These are phyloP conservation scores for Claviceps africana DNA, from an alignment of 2,329 filamentous ascomycete genomes.

Conservation along the genomic window DNA sequence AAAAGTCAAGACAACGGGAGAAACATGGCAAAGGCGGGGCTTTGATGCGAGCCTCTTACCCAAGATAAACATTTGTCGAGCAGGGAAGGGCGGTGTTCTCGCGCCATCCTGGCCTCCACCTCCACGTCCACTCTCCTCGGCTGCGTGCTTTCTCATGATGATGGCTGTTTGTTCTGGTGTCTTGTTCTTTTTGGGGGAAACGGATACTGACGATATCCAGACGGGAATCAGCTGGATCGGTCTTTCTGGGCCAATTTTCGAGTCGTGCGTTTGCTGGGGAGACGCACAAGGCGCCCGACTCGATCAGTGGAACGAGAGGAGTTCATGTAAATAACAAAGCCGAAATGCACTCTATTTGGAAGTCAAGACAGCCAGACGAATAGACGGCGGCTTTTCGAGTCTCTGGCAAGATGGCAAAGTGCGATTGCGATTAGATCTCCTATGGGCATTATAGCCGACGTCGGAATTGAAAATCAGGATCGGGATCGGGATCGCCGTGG, in stretches of 20 bases:
- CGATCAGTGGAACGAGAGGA: background rate
- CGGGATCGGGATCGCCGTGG: too few relatives aligned
- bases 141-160: slow-evolving; percentile 17
- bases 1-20: too few relatives aligned
- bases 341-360: background rate
- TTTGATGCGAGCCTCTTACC: slow-evolving; percentile 22
- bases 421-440: background rate
- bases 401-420: background rate
- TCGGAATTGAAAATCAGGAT: background rate
- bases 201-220: background rate
- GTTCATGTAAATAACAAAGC: background rate
- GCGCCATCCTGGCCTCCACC: slow-evolving; percentile 11
- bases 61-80: slow-evolving; percentile 37
- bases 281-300: background rate
- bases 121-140: slow-evolving; percentile 12
- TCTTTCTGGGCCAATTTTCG: background rate
- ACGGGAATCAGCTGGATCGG: background rate
- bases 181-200: background rate
- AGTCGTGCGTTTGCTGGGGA: background rate
- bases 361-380: background rate
- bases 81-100: slow-evolving; percentile 22
- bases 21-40: background rate
- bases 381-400: background rate
- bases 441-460: background rate
- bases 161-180: background rate